phyloP scores from a whole-genome alignment of 164 flowering plant species.

The Aristolochia californica region DNA sequence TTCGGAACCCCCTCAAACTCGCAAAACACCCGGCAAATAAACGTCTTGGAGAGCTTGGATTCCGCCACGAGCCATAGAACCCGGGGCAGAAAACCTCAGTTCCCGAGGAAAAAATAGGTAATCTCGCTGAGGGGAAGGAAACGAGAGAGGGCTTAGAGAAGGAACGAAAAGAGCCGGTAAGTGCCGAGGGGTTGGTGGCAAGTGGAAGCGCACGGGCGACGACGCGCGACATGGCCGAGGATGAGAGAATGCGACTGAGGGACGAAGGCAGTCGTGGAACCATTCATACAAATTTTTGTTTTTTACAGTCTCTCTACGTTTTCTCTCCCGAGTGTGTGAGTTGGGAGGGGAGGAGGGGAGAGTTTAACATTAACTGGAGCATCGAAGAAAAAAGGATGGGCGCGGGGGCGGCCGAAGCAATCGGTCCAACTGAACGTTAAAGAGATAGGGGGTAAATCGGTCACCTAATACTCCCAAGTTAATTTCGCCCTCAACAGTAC shows the following conservation, averaged over 20 bases:
- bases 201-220: conserved; percentile 17
- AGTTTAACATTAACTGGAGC: too few species aligned
- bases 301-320: neutral
- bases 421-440: neutral
- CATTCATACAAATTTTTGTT: conserved; percentile 1
- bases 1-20: conserved; percentile 29
- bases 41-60: conserved; percentile 3
- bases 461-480: too few species aligned
- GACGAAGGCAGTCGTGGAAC: conserved; percentile 1
- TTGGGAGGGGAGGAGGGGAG: too few species aligned
- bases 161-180: conserved; percentile 2
- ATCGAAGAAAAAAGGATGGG: too few species aligned
- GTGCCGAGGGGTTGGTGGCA: conserved; percentile 8
- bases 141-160: neutral
- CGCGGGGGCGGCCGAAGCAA: neutral
- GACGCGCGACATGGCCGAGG: conserved; percentile 16
- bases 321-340: neutral
- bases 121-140: conserved; percentile 1
- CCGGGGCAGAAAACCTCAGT: conserved; percentile 17
- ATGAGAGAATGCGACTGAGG: conserved; percentile 5
- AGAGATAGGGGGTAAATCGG: neutral
- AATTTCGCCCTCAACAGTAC: too few species aligned
- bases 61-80: conserved; percentile 13
- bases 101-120: conserved; percentile 5
- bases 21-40: conserved; percentile 13